Evolutionary conservation across 2,329 filamentous ascomycete genomes (phyloP), one percentile per base, ranked within the genome.

Genomic region (Simplicillium sp.): DNA sequence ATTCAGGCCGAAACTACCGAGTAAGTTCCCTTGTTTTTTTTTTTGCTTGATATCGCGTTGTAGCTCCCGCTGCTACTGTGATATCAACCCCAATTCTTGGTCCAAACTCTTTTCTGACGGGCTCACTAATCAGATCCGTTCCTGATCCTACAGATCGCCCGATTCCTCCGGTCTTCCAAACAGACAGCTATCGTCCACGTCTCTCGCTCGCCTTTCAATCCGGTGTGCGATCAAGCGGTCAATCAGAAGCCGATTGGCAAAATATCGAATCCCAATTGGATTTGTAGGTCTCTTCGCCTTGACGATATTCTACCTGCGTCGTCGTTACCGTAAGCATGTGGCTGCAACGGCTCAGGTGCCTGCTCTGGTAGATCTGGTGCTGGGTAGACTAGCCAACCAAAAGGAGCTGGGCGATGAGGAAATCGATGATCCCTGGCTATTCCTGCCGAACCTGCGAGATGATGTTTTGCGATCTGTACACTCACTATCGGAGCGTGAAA

Each of bases 191-290:
- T 77, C 80, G 65, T 90, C 84, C 67, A 84, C 77, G 71, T 94
- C 87, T 72, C 84, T 94, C 82, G 84, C 89, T 75, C 77, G 84
- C 64, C 75, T 97, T 83, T 77, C 89, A 68, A 72, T 96, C 83
- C 60, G 68, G 69, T 96, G 87, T 66, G 77, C 84, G 65, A 54
- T 87, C 82, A 77, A 77, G 62, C 75, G 85, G 70, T 85, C 81
- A 65, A 64, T 89, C 77, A 72, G 82, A 67, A 77, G 82, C 74
- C 76, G 83, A 62, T 55, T 92, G 84, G 86, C 82, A 77, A 75
- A 82, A 82, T 75, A 92, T 92, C 75, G 86, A 82, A 68, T 87
- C 80, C 67, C 82, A 70, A 79, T 89, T 92, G 73, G 79, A 72
- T 60, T 76, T 71, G 48, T 84, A 56, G 65, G 77, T 28, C 45